Evolutionary conservation across 1,284 basidiomycete species (phyloP).

Genomic region (Cutaneotrichosporon sp.): DNA sequence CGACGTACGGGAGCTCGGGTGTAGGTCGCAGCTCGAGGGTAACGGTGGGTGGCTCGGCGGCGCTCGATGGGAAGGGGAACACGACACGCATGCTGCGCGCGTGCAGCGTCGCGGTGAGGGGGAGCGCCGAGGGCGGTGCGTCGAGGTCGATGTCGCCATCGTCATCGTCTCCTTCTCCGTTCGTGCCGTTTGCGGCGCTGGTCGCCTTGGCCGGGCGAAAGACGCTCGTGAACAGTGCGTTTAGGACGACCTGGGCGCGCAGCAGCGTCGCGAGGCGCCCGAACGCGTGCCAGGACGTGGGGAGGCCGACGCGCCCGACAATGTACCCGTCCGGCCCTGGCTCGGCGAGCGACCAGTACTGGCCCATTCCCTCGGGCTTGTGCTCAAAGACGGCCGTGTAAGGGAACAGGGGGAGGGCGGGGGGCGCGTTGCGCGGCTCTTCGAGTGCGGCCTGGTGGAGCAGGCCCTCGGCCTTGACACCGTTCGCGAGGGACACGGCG

Average conservation of each 20-base stretch:
- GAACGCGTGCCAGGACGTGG: slow-evolving; percentile 21
- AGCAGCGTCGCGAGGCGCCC: slow-evolving; percentile 25
- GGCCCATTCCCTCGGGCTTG: slow-evolving; percentile 20
- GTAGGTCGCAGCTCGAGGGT: slow-evolving; percentile 12
- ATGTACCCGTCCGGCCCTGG: slow-evolving; percentile 44
- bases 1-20: slow-evolving; percentile 10
- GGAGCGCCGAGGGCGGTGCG: slow-evolving; percentile 16
- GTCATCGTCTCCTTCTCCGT: slow-evolving; percentile 1
- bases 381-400: slow-evolving; percentile 37
- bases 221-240: slow-evolving; percentile 28
- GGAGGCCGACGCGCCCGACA: slow-evolving; percentile 36
- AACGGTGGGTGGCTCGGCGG: slow-evolving; percentile 6
- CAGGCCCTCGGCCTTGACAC: slow-evolving; percentile 37
- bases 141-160: slow-evolving; percentile 16
- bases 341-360: slow-evolving; percentile 41
- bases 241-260: slow-evolving; percentile 35
- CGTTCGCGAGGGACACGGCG: slow-evolving; percentile 9
- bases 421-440: neutral
- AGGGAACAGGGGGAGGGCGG: slow-evolving; percentile 29
- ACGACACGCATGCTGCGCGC: slow-evolving; percentile 12
- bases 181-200: neutral
- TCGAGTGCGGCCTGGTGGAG: slow-evolving; percentile 24
- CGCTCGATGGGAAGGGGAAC: neutral
- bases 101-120: slow-evolving; percentile 17
- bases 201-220: slow-evolving; percentile 8